Percentiles rank a stretch among this genome's conserved stretches.
phyloP scores from a whole-genome alignment of 169 alveolate genomes.

The Cryptosporidium meleagridis region DNA sequence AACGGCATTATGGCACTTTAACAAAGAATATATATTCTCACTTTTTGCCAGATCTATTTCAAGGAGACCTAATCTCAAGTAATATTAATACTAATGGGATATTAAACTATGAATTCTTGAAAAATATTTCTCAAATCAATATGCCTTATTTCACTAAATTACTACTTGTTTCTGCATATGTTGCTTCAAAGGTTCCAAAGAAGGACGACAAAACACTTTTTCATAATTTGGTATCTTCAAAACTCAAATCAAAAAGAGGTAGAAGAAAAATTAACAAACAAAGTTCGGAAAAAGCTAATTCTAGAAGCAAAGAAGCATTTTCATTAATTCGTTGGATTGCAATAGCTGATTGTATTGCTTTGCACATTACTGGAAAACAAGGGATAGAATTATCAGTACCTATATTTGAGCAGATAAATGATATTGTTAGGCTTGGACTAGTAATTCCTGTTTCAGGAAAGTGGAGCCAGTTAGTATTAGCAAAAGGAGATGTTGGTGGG shows the following conservation, averaged over 20 bases:
- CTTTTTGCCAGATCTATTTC: constrained; percentile 40
- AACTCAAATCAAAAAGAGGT: constrained; percentile 1
- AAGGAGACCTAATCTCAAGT: constrained; percentile 27
- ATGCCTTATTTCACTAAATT: constrained; percentile 61
- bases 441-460: constrained; percentile 36
- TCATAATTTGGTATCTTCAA: constrained; percentile 26
- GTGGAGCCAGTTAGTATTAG: constrained; percentile 7
- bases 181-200: constrained; percentile 53
- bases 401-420: constrained; percentile 43
- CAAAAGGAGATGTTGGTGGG: not conserved
- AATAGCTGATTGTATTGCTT: constrained; percentile 63
- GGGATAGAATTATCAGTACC: constrained; percentile 69
- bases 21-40: constrained; percentile 51
- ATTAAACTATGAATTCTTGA: constrained; percentile 28
- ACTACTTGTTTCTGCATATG: constrained; percentile 55
- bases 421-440: constrained; percentile 46
- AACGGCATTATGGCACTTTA: constrained; percentile 26
- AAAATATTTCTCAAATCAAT: not conserved
- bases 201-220: constrained; percentile 54
- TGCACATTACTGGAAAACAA: constrained; percentile 37
- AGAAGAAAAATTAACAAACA: not conserved
- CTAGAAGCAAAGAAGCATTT: constrained; percentile 13
- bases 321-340: constrained; percentile 67
- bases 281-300: not conserved
- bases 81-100: not conserved